Percentiles rank a stretch among this genome's conserved stretches.
phyloP scores from a whole-genome alignment of 148 eudicot genomes.

The Rhododendron ovatum region DNA sequence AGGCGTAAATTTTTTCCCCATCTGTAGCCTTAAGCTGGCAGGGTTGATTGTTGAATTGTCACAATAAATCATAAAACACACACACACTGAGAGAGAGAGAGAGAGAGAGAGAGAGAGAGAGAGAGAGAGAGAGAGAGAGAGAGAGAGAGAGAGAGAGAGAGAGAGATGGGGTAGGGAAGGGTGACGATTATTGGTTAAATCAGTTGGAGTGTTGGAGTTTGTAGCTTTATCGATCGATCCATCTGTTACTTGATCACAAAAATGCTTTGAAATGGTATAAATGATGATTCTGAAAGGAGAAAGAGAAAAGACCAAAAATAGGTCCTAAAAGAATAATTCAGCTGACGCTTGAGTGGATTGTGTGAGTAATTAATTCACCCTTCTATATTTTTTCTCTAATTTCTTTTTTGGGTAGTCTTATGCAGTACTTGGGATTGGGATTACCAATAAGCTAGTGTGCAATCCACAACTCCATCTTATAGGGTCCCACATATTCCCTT shows the following conservation, averaged over 20 bases:
- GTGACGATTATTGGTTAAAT: constrained; percentile 6
- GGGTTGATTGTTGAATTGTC: too few species aligned
- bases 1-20: too few species aligned
- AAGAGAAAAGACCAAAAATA: not conserved
- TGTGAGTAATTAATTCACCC: not conserved
- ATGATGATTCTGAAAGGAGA: not conserved
- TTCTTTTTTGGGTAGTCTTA: not conserved
- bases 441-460: too few species aligned
- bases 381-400: not conserved
- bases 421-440: too few species aligned
- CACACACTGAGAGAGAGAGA: too few species aligned
- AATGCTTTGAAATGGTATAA: not conserved
- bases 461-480: not conserved
- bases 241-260: not conserved
- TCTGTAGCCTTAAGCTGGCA: too few species aligned
- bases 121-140: not conserved
- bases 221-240: not conserved
- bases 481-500: not conserved
- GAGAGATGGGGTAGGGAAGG: not conserved
- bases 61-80: too few species aligned
- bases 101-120: not conserved
- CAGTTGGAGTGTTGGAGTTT: constrained; percentile 1
- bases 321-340: not conserved
- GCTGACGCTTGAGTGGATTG: not conserved
- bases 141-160: not conserved